Percentiles rank a stretch among this genome's conserved stretches.
Evolutionary conservation across 192 early-diverging fungal genomes (phyloP).

Genomic region (Coemansia sp.): DNA sequence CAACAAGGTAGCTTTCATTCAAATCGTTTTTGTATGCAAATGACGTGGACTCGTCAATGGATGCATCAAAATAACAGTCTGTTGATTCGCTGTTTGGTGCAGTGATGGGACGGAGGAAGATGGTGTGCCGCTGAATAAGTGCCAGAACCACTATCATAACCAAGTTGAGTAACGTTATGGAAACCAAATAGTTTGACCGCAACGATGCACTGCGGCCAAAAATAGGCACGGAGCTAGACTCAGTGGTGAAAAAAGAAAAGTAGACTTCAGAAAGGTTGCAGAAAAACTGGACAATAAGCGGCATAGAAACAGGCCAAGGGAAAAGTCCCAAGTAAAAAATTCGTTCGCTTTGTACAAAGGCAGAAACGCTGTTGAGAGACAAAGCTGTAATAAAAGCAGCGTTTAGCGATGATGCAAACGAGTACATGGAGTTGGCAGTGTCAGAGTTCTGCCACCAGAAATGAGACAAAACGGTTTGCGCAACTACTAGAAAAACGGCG

Average conservation of each 20-base stretch:
- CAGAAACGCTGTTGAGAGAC: neutral
- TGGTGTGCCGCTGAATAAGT: conserved; percentile 21
- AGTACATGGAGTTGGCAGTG: no score
- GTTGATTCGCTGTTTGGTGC: neutral
- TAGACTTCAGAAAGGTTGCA: conserved; percentile 19
- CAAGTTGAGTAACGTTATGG: neutral
- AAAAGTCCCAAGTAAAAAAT: conserved; percentile 14
- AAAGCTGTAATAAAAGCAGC: no score
- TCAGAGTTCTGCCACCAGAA: no score
- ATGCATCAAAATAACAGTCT: neutral
- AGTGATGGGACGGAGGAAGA: conserved; percentile 17
- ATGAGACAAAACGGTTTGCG: neutral
- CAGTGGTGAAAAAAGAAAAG: conserved; percentile 30
- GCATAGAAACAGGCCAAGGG: conserved; percentile 14
- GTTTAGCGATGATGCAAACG: no score
- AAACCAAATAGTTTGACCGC: conserved; percentile 17
- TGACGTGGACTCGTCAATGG: conserved; percentile 13
- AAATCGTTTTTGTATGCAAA: conserved; percentile 18
- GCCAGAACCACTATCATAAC: neutral
- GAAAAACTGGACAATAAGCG: conserved; percentile 7
- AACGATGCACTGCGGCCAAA: conserved; percentile 19
- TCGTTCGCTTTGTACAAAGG: conserved; percentile 5
- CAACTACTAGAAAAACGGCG: neutral
- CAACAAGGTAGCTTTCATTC: conserved; percentile 10
- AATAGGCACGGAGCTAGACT: conserved; percentile 12